These are phyloP conservation scores for Diaporthe velutina DNA, from an alignment of 2,329 filamentous ascomycete genomes.

Conservation along the genomic window DNA sequence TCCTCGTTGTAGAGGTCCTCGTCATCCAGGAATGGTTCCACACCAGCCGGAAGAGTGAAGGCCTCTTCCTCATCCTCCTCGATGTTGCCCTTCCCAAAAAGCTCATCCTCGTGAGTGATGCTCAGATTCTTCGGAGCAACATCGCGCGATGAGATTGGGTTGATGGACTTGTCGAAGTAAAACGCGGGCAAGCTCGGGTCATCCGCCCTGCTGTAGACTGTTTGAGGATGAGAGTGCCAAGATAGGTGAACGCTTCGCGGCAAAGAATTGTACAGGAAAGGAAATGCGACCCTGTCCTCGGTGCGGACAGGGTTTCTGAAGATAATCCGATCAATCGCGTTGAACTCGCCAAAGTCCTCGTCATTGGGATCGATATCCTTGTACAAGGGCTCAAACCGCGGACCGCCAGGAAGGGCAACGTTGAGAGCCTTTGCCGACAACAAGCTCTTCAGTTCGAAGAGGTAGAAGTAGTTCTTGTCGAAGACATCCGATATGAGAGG, in stretches of 20 bases:
- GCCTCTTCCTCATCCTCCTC: slow-evolving; percentile 82
- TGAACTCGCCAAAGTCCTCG: slow-evolving; percentile 99
- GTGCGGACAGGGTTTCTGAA: slow-evolving; percentile 96
- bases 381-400: slow-evolving; percentile 95
- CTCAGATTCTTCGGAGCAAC: slow-evolving; percentile 96
- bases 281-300: slow-evolving; percentile 94
- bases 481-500: slow-evolving; percentile 92
- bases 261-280: slow-evolving; percentile 95
- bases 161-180: slow-evolving; percentile 98
- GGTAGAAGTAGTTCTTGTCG: slow-evolving; percentile 97
- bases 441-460: slow-evolving; percentile 96
- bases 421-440: slow-evolving; percentile 97
- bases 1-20: slow-evolving; percentile 91
- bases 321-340: slow-evolving; percentile 98
- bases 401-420: slow-evolving; percentile 96
- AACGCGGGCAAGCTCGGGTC: slow-evolving; percentile 93
- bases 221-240: slow-evolving; percentile 94
- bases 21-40: slow-evolving; percentile 90
- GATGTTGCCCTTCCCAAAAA: slow-evolving; percentile 86
- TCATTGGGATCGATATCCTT: slow-evolving; percentile 99
- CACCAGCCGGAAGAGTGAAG: slow-evolving; percentile 83
- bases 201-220: slow-evolving; percentile 90
- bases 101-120: slow-evolving; percentile 90
- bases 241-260: slow-evolving; percentile 93
- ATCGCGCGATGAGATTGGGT: slow-evolving; percentile 94